Percentiles rank a stretch among this genome's conserved stretches.
phyloP scores from a whole-genome alignment of 305 asterid genomes.

The Solanum hybrid region DNA sequence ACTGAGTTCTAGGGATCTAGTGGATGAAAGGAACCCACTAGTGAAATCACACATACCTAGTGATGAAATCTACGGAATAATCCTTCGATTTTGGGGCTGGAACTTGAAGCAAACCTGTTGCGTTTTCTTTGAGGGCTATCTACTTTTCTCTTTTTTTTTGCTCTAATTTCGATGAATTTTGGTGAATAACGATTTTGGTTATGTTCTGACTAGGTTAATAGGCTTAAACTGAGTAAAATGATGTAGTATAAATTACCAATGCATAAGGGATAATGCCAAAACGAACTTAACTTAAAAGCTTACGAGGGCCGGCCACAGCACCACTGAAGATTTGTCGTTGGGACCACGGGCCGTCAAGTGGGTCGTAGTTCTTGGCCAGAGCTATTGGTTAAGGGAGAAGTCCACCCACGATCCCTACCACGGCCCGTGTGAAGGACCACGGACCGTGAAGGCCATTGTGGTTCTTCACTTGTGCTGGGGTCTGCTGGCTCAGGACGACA shows the following conservation, averaged over 20 bases:
- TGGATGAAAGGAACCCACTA: not conserved
- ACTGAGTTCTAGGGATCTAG: not conserved
- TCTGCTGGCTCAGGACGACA: no score
- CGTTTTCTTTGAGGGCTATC: not conserved
- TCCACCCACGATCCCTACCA: not conserved
- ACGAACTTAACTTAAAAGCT: not conserved
- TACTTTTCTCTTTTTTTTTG: not conserved
- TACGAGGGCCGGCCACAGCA: rapidly evolving
- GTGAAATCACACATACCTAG: not conserved
- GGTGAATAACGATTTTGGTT: not conserved
- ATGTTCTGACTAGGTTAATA: not conserved
- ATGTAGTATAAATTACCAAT: no score
- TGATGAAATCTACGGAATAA: no score
- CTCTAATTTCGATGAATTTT: not conserved
- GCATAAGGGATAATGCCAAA: not conserved
- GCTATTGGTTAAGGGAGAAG: no score
- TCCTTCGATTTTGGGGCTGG: not conserved
- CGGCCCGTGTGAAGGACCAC: not conserved
- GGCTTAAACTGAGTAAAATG: not conserved
- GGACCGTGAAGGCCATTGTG: no score
- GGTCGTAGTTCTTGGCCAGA: not conserved
- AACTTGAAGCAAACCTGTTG: no score
- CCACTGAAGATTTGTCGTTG: not conserved
- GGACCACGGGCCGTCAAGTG: not conserved
- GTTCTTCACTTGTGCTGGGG: no score